Percentiles rank a stretch among this genome's conserved stretches.
phyloP scores from a whole-genome alignment of 257 asterid genomes.

The Solanum medicagineum region DNA sequence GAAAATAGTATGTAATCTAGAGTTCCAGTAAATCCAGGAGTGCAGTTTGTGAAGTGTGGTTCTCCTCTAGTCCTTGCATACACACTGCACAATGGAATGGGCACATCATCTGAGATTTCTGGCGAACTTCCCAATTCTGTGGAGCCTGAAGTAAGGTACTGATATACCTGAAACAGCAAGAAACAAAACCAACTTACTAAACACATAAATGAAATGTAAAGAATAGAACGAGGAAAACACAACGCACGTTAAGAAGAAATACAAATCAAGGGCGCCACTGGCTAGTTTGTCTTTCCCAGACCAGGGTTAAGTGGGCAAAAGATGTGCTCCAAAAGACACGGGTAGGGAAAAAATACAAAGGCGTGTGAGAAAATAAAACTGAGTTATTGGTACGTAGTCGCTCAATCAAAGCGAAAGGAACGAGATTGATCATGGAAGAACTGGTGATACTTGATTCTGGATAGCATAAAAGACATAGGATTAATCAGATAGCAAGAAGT shows the following conservation, averaged over 20 bases:
- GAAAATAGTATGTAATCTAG: conserved; percentile 78
- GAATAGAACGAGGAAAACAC: background rate
- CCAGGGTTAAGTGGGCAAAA: background rate
- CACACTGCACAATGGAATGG: conserved; percentile 51
- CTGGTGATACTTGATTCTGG: background rate
- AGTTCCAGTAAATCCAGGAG: conserved; percentile 85
- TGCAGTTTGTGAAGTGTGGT: conserved; percentile 83
- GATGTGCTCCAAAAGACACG: background rate
- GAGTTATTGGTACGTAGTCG: background rate
- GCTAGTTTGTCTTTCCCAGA: background rate
- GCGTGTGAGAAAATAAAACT: background rate
- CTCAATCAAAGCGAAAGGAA: too few relatives aligned
- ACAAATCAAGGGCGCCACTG: background rate
- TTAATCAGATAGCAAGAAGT: background rate
- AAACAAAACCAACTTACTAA: background rate
- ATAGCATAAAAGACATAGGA: background rate
- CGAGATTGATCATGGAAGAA: too few relatives aligned
- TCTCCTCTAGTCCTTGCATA: conserved; percentile 70
- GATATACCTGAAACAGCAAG: conserved; percentile 54
- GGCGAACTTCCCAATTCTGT: conserved; percentile 10
- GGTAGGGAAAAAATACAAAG: background rate
- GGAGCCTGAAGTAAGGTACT: conserved; percentile 46
- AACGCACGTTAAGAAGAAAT: background rate
- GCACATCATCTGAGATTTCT: conserved; percentile 36
- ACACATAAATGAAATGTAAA: background rate